These are phyloP conservation scores for Moringa oleifera DNA, from an alignment of 345 rosid genomes.

Conservation along the genomic window DNA sequence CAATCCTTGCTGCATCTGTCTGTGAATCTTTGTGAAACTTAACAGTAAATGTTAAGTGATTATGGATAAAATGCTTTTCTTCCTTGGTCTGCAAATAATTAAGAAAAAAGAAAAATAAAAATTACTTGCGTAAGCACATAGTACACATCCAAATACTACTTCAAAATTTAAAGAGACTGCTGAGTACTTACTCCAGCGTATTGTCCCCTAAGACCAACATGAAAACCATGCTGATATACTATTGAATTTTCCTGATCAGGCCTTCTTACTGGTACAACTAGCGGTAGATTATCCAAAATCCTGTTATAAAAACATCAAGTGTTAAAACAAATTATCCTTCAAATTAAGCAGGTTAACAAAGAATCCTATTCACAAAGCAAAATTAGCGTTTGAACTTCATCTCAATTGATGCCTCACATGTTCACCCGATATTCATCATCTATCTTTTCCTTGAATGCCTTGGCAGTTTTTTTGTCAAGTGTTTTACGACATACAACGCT, in stretches of 20 bases:
- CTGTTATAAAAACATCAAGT: slow-evolving; percentile 21
- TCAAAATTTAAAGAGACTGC: background rate
- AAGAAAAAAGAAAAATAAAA: background rate
- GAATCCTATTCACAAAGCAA: background rate
- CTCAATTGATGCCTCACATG: slow-evolving; percentile 39
- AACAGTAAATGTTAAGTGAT: slow-evolving; percentile 71
- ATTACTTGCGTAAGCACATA: background rate
- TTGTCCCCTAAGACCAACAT: slow-evolving; percentile 51
- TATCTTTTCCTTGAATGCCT: slow-evolving; percentile 76
- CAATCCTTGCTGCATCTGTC: slow-evolving; percentile 65
- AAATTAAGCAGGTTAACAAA: background rate
- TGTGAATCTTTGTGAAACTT: slow-evolving; percentile 62
- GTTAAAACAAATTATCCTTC: background rate
- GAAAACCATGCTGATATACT: slow-evolving; percentile 55
- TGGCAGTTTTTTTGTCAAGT: slow-evolving; percentile 50
- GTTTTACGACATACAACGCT: slow-evolving; percentile 41
- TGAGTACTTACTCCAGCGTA: slow-evolving; percentile 46
- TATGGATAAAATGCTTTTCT: slow-evolving; percentile 77
- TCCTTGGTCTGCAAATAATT: slow-evolving; percentile 57
- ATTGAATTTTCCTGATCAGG: slow-evolving; percentile 35
- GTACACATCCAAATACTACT: background rate
- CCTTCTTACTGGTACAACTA: slow-evolving; percentile 49
- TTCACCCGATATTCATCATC: slow-evolving; percentile 81
- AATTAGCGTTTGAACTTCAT: background rate
- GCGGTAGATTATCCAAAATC: slow-evolving; percentile 61